These are phyloP conservation scores for Penium margaritaceum DNA, from an alignment of 139 green algal species.

Conservation along the genomic window DNA sequence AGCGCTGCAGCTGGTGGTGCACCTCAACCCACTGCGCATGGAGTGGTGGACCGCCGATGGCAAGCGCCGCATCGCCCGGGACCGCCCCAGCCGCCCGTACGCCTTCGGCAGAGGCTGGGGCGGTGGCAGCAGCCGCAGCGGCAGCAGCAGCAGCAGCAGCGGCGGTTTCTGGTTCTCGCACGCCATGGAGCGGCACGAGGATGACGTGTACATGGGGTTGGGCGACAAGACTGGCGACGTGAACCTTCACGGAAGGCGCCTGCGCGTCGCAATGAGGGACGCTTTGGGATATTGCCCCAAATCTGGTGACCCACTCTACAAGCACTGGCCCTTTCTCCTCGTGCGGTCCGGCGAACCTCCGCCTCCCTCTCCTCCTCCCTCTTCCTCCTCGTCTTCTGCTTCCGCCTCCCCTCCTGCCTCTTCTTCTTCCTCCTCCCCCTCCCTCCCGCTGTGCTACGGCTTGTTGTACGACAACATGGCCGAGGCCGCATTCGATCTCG, in stretches of 20 bases:
- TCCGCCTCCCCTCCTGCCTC: too few relatives aligned
- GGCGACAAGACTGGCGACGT: constrained; percentile 38
- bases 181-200: too few relatives aligned
- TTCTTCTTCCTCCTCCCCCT: too few relatives aligned
- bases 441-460: constrained; percentile 30
- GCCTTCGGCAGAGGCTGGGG: too few relatives aligned
- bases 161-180: too few relatives aligned
- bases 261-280: constrained; percentile 12
- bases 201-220: constrained; percentile 22
- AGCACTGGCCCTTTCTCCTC: constrained; percentile 38
- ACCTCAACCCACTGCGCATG: too few relatives aligned
- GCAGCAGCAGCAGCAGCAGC: not conserved
- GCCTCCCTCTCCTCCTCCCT: too few relatives aligned
- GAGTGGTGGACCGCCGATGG: too few relatives aligned
- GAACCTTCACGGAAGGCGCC: constrained; percentile 26
- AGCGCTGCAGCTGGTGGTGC: too few relatives aligned
- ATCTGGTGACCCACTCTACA: constrained; percentile 36
- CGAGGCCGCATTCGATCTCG: constrained; percentile 26
- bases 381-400: too few relatives aligned
- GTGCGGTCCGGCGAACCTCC: not conserved
- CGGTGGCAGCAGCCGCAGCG: not conserved
- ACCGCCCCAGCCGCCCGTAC: too few relatives aligned
- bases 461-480: constrained; percentile 36
- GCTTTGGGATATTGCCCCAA: constrained; percentile 27
- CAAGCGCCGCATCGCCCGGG: too few relatives aligned